Evolutionary conservation across 163 green algal genomes (phyloP).

Genomic region (Chlorella variabilis): DNA sequence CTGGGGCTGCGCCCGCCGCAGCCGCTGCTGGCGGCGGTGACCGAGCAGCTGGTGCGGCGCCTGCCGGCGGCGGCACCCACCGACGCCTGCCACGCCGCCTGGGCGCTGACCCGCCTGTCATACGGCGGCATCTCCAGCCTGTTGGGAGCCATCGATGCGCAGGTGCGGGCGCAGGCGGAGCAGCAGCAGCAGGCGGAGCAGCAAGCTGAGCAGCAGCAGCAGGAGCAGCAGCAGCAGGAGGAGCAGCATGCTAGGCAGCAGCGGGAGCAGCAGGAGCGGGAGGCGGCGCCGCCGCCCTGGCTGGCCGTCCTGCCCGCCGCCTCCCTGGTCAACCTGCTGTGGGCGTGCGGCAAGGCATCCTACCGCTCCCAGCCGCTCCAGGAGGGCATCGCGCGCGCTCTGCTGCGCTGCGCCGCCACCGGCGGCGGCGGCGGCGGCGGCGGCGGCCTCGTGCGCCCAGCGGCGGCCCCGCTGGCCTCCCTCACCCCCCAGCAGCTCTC

Average conservation of each 20-base stretch:
- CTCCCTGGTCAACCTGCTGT: constrained; percentile 17
- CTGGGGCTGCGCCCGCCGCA: constrained; percentile 1
- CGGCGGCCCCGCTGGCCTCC: not conserved
- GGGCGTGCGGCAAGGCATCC: constrained; percentile 8
- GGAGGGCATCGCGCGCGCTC: constrained; percentile 1
- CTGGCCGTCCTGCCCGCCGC: not conserved
- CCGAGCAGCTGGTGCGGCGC: constrained; percentile 1
- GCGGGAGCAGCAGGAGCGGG: not conserved
- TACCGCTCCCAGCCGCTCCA: constrained; percentile 17
- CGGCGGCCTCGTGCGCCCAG: not conserved
- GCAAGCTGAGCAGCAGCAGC: not conserved
- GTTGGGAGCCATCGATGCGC: constrained; percentile 12
- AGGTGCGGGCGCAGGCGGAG: not conserved
- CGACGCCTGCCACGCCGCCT: not conserved
- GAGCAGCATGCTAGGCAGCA: not conserved
- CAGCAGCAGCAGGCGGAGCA: not conserved
- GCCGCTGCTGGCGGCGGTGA: not conserved
- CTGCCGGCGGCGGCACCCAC: not conserved
- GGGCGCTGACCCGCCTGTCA: constrained; percentile 8
- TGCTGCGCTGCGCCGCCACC: not conserved
- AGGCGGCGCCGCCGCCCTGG: constrained; percentile 8
- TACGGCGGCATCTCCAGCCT: not conserved
- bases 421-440: constrained; percentile 1
- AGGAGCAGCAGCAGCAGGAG: not conserved
- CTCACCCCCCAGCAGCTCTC: not conserved